Base-by-base conservation (phyloP, 371 early-diverging fungal genomes). In the Syncephalastrum sp. region DNA sequence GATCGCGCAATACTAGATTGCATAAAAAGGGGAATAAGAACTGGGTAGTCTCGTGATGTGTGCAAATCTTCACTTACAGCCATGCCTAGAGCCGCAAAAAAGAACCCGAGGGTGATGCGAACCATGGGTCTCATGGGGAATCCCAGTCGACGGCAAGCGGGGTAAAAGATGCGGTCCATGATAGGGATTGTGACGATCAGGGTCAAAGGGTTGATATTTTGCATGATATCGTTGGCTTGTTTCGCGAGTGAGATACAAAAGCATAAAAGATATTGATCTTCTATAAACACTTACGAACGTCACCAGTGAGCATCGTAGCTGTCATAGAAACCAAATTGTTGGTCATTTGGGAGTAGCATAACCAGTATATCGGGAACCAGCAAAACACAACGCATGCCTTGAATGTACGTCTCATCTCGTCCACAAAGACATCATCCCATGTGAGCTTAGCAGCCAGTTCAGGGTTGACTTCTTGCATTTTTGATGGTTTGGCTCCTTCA, bases 351-450 rank as follows among this genome's bases (percentile, higher is more conserved):
- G 71, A 72, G 68, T 89, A 89, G 56, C 83, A 76, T 24, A 85
- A 78, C 90, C 89, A 91, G 75, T 81, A 91, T 47, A 91, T 57
- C 12, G 88, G 87, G 59, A 70, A 88, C 72, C 83, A 82, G 42
- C 75, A 54, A 65, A 91, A 87, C 19, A 89, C 82, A 60, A 78
- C 76, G 77, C 85, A 88, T 23, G 89, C 86, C 42, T 75, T 73
- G 54, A 87, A 68, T 1, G 86, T 73, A 25, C 72, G 69, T 50
- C 75, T 73, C 60, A 90, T 65, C 65, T 87, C 88, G 16, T 82
- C 74, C 7, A 90, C 84, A 63, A 88, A 90, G 51, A 72, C 73
- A 68, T 86, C 83, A 42, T 84, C 79, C 90, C 90, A 90, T 23
- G 69, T 70, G 15, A 65, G 62, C 23, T 59, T 64, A 25, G 48